These are phyloP conservation scores for Diplodia sapinea DNA, from an alignment of 2,329 filamentous ascomycete genomes.

Conservation along the genomic window DNA sequence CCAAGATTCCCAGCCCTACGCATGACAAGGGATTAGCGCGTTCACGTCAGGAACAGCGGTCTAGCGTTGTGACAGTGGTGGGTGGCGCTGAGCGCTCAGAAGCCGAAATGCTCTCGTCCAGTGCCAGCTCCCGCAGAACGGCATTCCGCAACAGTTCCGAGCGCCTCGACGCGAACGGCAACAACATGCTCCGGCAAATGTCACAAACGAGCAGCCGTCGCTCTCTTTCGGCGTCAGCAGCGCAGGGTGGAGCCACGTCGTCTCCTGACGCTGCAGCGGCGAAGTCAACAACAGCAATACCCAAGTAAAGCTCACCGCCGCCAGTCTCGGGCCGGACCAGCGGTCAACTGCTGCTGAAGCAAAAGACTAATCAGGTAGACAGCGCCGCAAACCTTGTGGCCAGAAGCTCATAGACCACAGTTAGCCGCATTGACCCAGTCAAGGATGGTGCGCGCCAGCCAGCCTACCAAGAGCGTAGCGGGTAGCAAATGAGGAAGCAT, in stretches of 20 bases:
- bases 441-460: slow-evolving; percentile 19
- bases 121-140: slow-evolving; percentile 25
- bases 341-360: slow-evolving; percentile 26
- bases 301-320: slow-evolving; percentile 22
- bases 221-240: slow-evolving; percentile 22
- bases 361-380: slow-evolving; percentile 27
- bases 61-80: slow-evolving; percentile 14
- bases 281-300: slow-evolving; percentile 10
- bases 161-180: background rate
- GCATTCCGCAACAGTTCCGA: slow-evolving; percentile 24
- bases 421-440: slow-evolving; percentile 22
- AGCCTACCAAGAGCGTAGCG: slow-evolving; percentile 8
- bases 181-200: background rate
- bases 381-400: slow-evolving; percentile 13
- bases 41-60: slow-evolving; percentile 21
- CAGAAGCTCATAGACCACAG: slow-evolving; percentile 26
- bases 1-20: slow-evolving; percentile 27
- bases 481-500: slow-evolving; percentile 23
- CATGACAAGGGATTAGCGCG: slow-evolving; percentile 13
- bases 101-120: slow-evolving; percentile 26
- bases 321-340: slow-evolving; percentile 27
- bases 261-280: slow-evolving; percentile 17
- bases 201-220: background rate
- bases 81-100: slow-evolving; percentile 8
- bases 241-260: slow-evolving; percentile 27